Evolutionary conservation across 2,329 filamentous ascomycete species (phyloP), one percentile per base, ranked within the genome.

Genomic region (Paracorniculantispora psalliotae): DNA sequence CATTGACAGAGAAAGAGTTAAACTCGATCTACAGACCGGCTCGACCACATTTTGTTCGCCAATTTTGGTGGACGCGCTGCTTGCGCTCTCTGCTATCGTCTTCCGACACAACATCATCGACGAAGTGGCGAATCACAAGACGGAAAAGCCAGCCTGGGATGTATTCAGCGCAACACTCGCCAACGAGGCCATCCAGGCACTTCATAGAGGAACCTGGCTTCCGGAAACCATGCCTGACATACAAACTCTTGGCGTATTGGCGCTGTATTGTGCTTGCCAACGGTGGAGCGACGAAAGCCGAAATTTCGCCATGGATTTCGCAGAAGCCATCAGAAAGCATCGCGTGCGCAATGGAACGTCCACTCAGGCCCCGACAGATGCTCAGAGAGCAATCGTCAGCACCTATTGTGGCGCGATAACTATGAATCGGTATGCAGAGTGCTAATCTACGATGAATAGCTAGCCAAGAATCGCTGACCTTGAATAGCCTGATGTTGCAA

Each of bases 401-500:
- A 49, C 44, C 19, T 57, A 48, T 35, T 57, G 54, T 43, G 54
- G 54, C 25, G 54, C 54, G 12, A 57, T 57, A 28, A 49, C 54
- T 3, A 21, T 57, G 23, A 57, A 49, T 19, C 44, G 54, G 54
- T 49, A 39, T 17, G 43, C 19, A 30, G 8, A 4, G 4, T 4
- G 19, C 2, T 13, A 21, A 30, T 17, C 5, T 4, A 15, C 12
- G 15, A 15, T 5, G 1, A 15, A 25, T 2, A 3, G 19, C 6
- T 6, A 37, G 9, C 10, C 5, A 17, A 10, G 2, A 1, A 15
- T 7, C 28, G 21, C 53, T 56, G 4, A 56, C 41, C 10, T 6
- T 10, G n/a, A 5, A 19, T 25, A 56, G 54, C 5, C 6, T 57
- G 13, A 21, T 57, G 33, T 15, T 49, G 7, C 54, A 57, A 41